Evolutionary conservation across 2,329 filamentous ascomycete species (phyloP).

Genomic region (Orbilia javanica): DNA sequence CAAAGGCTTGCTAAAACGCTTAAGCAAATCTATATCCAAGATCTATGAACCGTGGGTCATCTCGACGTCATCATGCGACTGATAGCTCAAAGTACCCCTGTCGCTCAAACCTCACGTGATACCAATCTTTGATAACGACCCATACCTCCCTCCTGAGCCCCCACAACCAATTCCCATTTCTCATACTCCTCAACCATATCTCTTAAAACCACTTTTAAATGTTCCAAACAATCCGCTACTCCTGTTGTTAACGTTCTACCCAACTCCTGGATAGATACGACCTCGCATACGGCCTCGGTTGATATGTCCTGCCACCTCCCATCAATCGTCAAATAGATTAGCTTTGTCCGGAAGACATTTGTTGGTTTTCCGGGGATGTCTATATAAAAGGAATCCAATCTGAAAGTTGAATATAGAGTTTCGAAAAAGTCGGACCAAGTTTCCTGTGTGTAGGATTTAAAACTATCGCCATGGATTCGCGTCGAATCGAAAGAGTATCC

Average conservation of each 20-base stretch:
- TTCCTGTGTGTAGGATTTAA: not conserved
- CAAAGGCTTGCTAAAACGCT: no score
- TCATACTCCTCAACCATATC: not conserved
- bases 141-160: not conserved
- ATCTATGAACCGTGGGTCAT: no score
- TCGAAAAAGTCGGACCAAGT: not conserved
- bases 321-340: not conserved
- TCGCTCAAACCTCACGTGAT: not conserved
- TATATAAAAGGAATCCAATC: not conserved
- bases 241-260: not conserved
- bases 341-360: not conserved
- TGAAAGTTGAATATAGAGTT: not conserved
- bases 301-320: not conserved
- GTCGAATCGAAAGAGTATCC: not conserved
- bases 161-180: not conserved
- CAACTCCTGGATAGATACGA: not conserved
- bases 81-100: not conserved
- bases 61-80: not conserved
- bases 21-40: no score
- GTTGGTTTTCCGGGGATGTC: not conserved
- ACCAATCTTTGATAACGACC: not conserved
- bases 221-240: not conserved
- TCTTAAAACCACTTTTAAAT: not conserved
- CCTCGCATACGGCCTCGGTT: not conserved
- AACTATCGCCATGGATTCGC: not conserved